These are phyloP conservation scores for Avena atlantica DNA, from an alignment of 176 grass and related monocot species.

Conservation along the genomic window DNA sequence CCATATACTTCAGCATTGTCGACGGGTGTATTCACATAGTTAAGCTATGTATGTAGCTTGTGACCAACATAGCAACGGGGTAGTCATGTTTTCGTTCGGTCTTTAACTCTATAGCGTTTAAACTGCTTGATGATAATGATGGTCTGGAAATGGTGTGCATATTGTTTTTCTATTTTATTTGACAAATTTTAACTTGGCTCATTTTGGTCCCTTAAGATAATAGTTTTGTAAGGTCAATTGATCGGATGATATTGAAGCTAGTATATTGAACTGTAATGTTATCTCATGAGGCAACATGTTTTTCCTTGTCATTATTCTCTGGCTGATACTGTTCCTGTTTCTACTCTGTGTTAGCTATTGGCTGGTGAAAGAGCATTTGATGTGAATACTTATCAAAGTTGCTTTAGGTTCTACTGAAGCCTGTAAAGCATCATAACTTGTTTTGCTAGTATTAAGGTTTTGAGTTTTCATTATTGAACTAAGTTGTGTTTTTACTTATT, in stretches of 20 bases:
- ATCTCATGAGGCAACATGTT: not conserved
- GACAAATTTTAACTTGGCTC: not conserved
- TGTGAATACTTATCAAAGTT: not conserved
- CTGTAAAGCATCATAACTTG: not conserved
- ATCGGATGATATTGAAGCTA: not conserved
- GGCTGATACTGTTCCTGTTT: not conserved
- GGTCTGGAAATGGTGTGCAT: not conserved
- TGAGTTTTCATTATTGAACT: too few species aligned
- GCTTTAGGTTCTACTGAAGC: not conserved
- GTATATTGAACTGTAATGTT: not conserved
- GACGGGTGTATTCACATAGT: not conserved
- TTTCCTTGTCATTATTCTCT: conserved; percentile 1
- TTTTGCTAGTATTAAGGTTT: not conserved
- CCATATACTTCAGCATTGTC: not conserved
- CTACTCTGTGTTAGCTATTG: not conserved
- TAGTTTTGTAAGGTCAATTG: not conserved
- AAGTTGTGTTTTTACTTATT: too few species aligned
- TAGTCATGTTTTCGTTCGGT: not conserved
- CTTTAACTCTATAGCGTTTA: not conserved
- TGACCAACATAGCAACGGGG: not conserved
- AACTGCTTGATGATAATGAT: not conserved
- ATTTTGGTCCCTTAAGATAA: not conserved
- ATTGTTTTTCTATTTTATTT: not conserved
- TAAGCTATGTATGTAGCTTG: not conserved
- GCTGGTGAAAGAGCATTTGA: not conserved